These are phyloP conservation scores for Coniophora puteana DNA, from an alignment of 1,284 basidiomycete genomes.

Conservation along the genomic window DNA sequence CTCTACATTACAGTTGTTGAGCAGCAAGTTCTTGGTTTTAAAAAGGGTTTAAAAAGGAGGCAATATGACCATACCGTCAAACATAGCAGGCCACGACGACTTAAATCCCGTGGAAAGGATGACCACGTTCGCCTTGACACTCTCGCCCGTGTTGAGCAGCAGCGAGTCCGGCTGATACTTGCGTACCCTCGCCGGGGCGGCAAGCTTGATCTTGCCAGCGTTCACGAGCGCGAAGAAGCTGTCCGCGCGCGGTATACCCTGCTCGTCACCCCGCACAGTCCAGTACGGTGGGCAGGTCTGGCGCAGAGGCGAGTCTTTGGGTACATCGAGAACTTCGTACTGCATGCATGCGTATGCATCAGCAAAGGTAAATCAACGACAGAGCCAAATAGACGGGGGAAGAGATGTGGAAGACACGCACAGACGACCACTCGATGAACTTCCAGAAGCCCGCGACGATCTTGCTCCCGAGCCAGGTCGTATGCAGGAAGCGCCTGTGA, in stretches of 20 bases:
- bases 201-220: too few species aligned
- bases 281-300: too few species aligned
- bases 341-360: too few species aligned
- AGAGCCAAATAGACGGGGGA: not conserved
- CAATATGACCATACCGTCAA: constrained; percentile 35
- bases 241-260: not conserved
- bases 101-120: constrained; percentile 53
- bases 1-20: too few species aligned
- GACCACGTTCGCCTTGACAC: constrained; percentile 40
- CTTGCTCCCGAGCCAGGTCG: constrained; percentile 20
- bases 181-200: constrained; percentile 38
- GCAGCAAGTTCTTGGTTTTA: too few species aligned
- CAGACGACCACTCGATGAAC: constrained; percentile 15
- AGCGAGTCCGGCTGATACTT: constrained; percentile 38
- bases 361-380: too few species aligned
- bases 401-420: constrained; percentile 7
- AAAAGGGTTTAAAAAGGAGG: too few species aligned
- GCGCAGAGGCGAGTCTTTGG: too few species aligned
- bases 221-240: too few species aligned
- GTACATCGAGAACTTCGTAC: too few species aligned
- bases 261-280: too few species aligned
- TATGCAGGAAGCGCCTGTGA: constrained; percentile 24
- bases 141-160: constrained; percentile 35
- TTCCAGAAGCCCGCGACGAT: constrained; percentile 21
- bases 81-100: constrained; percentile 48